phyloP scores from a whole-genome alignment of 2,329 filamentous ascomycete species.

The Phyllosticta citriasiana region DNA sequence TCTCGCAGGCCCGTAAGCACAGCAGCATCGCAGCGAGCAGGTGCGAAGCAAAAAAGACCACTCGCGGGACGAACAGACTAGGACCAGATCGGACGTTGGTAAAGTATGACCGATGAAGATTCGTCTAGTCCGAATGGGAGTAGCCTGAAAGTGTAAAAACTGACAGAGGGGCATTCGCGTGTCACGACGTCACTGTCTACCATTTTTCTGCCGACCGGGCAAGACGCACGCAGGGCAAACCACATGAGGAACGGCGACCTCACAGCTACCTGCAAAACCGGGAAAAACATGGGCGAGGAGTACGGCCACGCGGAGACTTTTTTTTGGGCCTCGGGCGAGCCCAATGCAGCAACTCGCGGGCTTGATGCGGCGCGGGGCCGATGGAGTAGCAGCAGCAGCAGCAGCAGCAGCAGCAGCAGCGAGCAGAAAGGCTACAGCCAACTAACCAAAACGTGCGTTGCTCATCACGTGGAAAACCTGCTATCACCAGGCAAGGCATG shows the following conservation, averaged over 20 bases:
- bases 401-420: too few relatives aligned
- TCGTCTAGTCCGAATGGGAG: too few relatives aligned
- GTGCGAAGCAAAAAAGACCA: background rate
- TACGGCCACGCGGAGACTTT: background rate
- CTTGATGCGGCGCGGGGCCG: background rate
- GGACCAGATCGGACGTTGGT: background rate
- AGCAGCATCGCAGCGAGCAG: background rate
- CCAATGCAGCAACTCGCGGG: background rate
- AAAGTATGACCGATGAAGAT: too few relatives aligned
- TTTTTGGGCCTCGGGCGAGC: background rate
- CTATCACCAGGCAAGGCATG: background rate
- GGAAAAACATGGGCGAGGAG: background rate
- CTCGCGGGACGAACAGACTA: background rate
- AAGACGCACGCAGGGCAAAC: background rate
- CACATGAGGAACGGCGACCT: background rate
- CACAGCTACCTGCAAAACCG: background rate
- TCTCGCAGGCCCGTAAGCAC: background rate
- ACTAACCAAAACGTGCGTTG: too few relatives aligned
- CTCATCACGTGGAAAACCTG: too few relatives aligned
- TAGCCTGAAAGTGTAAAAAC: too few relatives aligned
- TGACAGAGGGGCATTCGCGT: background rate
- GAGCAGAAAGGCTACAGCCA: background rate
- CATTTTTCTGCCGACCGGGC: background rate
- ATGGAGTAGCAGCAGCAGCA: background rate
- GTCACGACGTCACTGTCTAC: background rate